Percentiles rank a stretch among this genome's conserved stretches.
phyloP scores from a whole-genome alignment of 345 rosid genomes.

The Eutrema yunnanense region DNA sequence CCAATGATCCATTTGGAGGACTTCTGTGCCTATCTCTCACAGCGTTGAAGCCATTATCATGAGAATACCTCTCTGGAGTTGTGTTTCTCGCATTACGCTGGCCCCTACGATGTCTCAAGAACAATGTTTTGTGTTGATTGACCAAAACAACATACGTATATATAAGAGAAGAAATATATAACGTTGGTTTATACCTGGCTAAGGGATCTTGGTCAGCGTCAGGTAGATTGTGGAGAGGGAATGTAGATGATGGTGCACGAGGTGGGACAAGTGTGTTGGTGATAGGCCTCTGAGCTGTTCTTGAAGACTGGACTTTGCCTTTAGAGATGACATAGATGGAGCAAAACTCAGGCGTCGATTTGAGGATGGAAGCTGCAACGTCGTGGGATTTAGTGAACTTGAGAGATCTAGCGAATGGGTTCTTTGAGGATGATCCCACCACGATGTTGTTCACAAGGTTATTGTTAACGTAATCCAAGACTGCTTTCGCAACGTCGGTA shows the following conservation, averaged over 20 bases:
- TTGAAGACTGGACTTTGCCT: conserved; percentile 53
- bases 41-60: conserved; percentile 29
- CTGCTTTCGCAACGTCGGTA: conserved; percentile 48
- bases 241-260: conserved; percentile 32
- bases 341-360: conserved; percentile 67
- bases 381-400: conserved; percentile 52
- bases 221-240: conserved; percentile 17
- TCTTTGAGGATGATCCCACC: conserved; percentile 60
- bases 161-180: background rate
- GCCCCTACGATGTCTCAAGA: conserved; percentile 32
- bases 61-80: conserved; percentile 28
- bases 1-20: conserved; percentile 33
- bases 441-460: conserved; percentile 53
- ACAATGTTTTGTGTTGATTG: background rate
- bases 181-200: conserved; percentile 28
- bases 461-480: conserved; percentile 50
- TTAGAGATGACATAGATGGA: conserved; percentile 69
- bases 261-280: conserved; percentile 51
- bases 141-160: background rate
- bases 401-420: conserved; percentile 56
- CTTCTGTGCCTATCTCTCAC: conserved; percentile 30
- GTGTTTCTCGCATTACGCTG: conserved; percentile 25
- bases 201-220: conserved; percentile 35
- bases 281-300: conserved; percentile 47
- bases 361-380: conserved; percentile 42